Evolutionary conservation across 1,139 yeast genomes (phyloP).

Genomic region (Meyerozyma sp.): DNA sequence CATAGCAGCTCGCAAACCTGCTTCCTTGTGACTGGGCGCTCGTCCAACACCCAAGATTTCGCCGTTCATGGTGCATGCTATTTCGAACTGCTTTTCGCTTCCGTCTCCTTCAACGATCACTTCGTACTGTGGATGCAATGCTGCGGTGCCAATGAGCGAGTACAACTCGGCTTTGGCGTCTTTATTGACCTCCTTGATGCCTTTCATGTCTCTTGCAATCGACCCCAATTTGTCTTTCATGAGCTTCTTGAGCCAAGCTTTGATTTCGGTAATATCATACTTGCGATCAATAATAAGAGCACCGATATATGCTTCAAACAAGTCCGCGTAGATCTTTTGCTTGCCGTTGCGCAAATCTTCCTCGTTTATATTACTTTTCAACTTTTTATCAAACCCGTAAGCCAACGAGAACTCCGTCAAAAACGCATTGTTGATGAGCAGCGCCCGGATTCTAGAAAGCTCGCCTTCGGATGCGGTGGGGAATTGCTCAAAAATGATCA

Average conservation of each 20-base stretch:
- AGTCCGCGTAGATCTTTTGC: slow-evolving; percentile 64
- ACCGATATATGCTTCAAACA: slow-evolving; percentile 89
- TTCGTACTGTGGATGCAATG: slow-evolving; percentile 61
- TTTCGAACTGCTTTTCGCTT: slow-evolving; percentile 45
- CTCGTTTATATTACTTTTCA: slow-evolving; percentile 45
- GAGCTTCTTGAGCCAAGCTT: slow-evolving; percentile 56
- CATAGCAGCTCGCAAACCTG: slow-evolving; percentile 71
- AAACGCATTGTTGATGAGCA: slow-evolving; percentile 68
- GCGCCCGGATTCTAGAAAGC: slow-evolving; percentile 65
- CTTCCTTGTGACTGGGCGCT: slow-evolving; percentile 59
- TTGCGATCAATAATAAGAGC: slow-evolving; percentile 64
- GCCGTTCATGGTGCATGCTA: slow-evolving; percentile 46
- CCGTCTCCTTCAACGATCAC: slow-evolving; percentile 32
- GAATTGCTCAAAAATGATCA: slow-evolving; percentile 58
- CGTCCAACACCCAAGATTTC: slow-evolving; percentile 50
- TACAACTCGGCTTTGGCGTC: slow-evolving; percentile 78
- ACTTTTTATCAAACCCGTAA: slow-evolving; percentile 64
- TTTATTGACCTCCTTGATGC: slow-evolving; percentile 24
- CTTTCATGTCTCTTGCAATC: neutral
- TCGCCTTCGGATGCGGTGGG: slow-evolving; percentile 81
- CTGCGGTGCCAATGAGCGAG: slow-evolving; percentile 73
- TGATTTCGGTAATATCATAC: slow-evolving; percentile 41
- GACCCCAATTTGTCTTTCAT: slow-evolving; percentile 27
- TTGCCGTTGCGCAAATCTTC: slow-evolving; percentile 35
- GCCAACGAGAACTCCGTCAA: slow-evolving; percentile 64